Base-by-base conservation (phyloP, 345 rosid genomes). In the Aegle marmelos region DNA sequence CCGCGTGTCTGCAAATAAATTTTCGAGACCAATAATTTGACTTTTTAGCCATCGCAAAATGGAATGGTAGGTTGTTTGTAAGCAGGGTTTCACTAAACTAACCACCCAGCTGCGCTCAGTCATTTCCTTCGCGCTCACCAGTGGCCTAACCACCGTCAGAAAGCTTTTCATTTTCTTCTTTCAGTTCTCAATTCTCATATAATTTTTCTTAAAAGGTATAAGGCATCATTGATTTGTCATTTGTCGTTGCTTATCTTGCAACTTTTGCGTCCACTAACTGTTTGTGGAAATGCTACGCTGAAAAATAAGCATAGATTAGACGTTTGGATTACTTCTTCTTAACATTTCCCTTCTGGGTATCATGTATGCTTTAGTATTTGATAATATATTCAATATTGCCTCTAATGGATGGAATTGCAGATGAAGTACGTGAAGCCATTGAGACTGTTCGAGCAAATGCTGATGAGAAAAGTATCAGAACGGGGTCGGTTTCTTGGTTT, bases 381-480 rank as follows among this genome's bases (percentile, higher is more conserved):
- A 11, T 45, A 72, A 70, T 7, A 45, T 28, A 6, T 53, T 36
- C 57, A 76, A 67, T 68, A 53, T 24, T 65, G 34, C 28, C 25
- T 50, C 28, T 45, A 11, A 24, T 54, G 76, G 33, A 17, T 61
- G 8, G 48, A 63, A 19, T 48, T 54, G 58, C n/a, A 88, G 82
- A 95, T 95, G 99, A 91, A 86, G 88, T 91, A 86, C 73, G 83
- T 88, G 82, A 90, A 85, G 79, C 93, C 98, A 31, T 48, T 85
- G 78, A 81, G 78, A 27, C 80, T 92, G 82, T 82, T 91, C 80
- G 85, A 76, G 21, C 88, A 88, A 25, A 77, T 91, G 79, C 22
- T 83, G 71, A 87, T 85, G 88, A 50, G 83, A 31, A 81, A 82
- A 72, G 79, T 74, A 30, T 48, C 61, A 69, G 74, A 79, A 72